Evolutionary conservation across 1,284 basidiomycete species (phyloP), one percentile per base, ranked within the genome.

Genomic region (Thelephora terrestris): DNA sequence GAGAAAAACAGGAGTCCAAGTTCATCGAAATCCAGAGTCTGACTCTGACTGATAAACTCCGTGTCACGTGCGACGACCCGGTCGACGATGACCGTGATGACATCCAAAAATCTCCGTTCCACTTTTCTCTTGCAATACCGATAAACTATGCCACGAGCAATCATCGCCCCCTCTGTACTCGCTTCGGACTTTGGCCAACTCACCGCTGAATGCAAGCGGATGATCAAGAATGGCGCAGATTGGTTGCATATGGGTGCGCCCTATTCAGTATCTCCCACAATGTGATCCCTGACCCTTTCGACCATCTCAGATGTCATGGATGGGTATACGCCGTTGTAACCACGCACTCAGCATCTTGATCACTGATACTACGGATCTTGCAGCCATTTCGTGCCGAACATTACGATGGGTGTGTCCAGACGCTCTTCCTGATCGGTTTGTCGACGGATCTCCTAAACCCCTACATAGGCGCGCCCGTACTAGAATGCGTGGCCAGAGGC

Each of bases 321-420:
- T 63, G 93, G 91, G 89, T 90, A 65, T 68, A 56, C 49, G 12
- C 48, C 49, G 47, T 29, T 40, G n/a, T 25, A 35, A 24, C 18
- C n/a, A 34, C 38, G 23, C 42, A n/a, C 17, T 23, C 35, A 18
- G 20, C 48, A n/a, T 18, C 21, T 50, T 39, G 39, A 51, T 24
- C 25, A 38, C 55, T 59, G 53, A 56, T 61, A 45, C 44, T 51
- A 42, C 44, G 37, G 43, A 39, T 34, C 47, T 45, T 48, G 42
- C 62, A 91, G 94, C 49, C 91, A 99, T 67, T 99, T 99, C 63
- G 96, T 99, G 21, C 94, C 95, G 32, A 99, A 98, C 66, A 94
- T 97, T 65, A 94, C 93, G 18, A 91, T 95, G 83, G 92, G 92
- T 86, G 52, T 47, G 70, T 66, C 37, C 49, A 24, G 37, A 49